Evolutionary conservation across 2,329 filamentous ascomycete species (phyloP), one percentile per base, ranked within the genome.

Genomic region (Remersonia thermophila): DNA sequence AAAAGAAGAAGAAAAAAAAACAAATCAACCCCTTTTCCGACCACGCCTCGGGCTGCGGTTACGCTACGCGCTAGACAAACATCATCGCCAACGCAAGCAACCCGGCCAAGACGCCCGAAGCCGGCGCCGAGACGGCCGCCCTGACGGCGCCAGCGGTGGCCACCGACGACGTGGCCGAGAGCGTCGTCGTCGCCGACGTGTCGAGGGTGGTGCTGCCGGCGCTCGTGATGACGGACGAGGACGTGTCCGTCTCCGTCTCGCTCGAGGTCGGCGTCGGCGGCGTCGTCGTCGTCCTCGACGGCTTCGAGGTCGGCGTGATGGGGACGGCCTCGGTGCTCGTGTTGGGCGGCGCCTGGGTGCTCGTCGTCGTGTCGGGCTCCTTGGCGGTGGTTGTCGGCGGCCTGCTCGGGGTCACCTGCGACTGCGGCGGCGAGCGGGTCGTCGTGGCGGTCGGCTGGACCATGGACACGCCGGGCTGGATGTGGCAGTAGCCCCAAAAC

Each of bases 401-500:
- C 3, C 40, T 30, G 5, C 38, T 28, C 3, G 13, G 26, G 1
- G 43, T 42, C 32, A 41, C 39, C 12, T 50, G 45, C 0, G 39
- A 38, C 20, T 45, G 39, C 1, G 50, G 35, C 20, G 39, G 36
- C 12, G 15, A 2, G 12, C 11, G n/a, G 7, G 52, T 55, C 8
- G 33, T 18, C 6, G 52, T 52, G 12, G 27, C 17, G 31, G 29
- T 43, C 32, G 27, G 13, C 30, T 41, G 26, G 4, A 42, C 14
- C 8, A 23, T 9, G 20, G 20, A 9, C 20, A 23, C 20, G 20
- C 20, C 12, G 27, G 41, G 32, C 13, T 31, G 17, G n/a, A 38
- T 10, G 0, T 51, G 16, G 45, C 73, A 77, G 47, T 53, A 75
- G 25, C 52, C 44, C 23, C 68, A 5, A 37, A 55, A 73, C 44